Conservation (phyloP, 106 monocot species). For the Dioscorea dumetorum region DNA sequence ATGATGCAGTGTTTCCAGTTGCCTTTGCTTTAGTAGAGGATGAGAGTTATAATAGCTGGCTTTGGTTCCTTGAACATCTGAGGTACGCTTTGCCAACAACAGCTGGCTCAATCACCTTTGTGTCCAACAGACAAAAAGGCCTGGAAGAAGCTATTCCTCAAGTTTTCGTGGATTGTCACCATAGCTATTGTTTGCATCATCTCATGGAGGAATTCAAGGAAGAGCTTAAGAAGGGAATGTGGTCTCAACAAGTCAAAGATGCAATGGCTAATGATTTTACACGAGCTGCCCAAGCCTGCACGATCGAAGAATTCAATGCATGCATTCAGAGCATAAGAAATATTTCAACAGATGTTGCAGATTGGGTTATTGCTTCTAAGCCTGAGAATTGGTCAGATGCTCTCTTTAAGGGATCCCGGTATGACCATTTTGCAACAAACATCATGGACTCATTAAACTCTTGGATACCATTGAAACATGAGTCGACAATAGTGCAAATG, state of each 20-base stretch:
- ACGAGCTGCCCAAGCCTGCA: constrained; percentile 73
- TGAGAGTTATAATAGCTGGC: constrained; percentile 72
- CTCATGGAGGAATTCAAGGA: constrained; percentile 72
- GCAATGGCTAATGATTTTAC: constrained; percentile 68
- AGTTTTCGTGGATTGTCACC: constrained; percentile 63
- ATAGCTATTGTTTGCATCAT: constrained; percentile 60
- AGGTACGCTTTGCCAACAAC: constrained; percentile 45
- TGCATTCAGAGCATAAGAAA: constrained; percentile 58
- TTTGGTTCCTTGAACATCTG: constrained; percentile 82
- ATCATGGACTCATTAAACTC: constrained; percentile 56
- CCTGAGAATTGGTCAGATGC: constrained; percentile 91
- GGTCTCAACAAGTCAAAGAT: constrained; percentile 60
- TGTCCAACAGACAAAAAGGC: constrained; percentile 70
- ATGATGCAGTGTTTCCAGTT: constrained; percentile 78
- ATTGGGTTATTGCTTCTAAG: constrained; percentile 60
- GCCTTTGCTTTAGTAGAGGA: constrained; percentile 88
- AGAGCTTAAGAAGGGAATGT: constrained; percentile 63
- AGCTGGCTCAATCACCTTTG: constrained; percentile 55
- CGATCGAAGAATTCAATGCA: constrained; percentile 69
- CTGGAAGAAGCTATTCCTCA: constrained; percentile 65
- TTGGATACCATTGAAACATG: constrained; percentile 78
- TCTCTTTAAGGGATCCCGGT: constrained; percentile 64
- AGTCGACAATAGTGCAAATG: constrained; percentile 58
- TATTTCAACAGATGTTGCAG: constrained; percentile 58
- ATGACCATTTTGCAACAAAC: constrained; percentile 67